phyloP scores from a whole-genome alignment of 805 yeast species.

The Kuraishia piskuri region DNA sequence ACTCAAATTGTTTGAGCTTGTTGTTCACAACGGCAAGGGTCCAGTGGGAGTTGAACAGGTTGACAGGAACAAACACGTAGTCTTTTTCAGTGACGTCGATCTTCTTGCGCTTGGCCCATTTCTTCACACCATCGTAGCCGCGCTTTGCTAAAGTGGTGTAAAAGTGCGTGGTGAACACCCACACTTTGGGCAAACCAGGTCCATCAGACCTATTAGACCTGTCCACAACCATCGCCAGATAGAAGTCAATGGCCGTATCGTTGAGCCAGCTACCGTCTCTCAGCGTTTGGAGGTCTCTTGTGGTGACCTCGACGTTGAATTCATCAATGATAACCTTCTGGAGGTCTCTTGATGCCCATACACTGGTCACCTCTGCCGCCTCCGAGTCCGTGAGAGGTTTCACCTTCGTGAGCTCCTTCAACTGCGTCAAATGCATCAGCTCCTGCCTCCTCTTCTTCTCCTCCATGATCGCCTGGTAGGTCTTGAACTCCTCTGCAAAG shows the following conservation, averaged over 20 bases:
- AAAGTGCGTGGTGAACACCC: constrained; percentile 84
- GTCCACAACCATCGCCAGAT: constrained; percentile 45
- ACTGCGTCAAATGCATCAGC: constrained; percentile 24
- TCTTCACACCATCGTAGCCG: constrained; percentile 74
- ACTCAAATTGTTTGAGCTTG: constrained; percentile 45
- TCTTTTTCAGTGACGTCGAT: constrained; percentile 56
- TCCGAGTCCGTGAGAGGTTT: constrained; percentile 23
- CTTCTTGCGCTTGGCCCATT: constrained; percentile 79
- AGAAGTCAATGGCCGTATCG: constrained; percentile 84
- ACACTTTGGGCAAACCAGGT: constrained; percentile 28
- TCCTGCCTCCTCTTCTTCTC: constrained; percentile 30
- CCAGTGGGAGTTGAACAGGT: constrained; percentile 83
- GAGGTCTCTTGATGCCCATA: constrained; percentile 21
- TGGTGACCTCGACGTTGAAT: constrained; percentile 49
- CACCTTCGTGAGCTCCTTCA: constrained; percentile 24
- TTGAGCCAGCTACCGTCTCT: constrained; percentile 76
- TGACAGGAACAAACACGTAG: constrained; percentile 76
- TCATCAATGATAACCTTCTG: constrained; percentile 22
- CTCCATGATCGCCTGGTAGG: constrained; percentile 33
- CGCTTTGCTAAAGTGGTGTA: constrained; percentile 59
- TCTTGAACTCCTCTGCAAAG: constrained; percentile 28
- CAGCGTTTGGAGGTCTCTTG: constrained; percentile 65
- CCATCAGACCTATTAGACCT: constrained; percentile 19
- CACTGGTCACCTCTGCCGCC: constrained; percentile 21
- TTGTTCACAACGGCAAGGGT: constrained; percentile 77